Percentiles rank a stretch among this genome's conserved stretches.
These are phyloP conservation scores for Lagenaria siceraria DNA, from an alignment of 306 rosid genomes.

Conservation along the genomic window DNA sequence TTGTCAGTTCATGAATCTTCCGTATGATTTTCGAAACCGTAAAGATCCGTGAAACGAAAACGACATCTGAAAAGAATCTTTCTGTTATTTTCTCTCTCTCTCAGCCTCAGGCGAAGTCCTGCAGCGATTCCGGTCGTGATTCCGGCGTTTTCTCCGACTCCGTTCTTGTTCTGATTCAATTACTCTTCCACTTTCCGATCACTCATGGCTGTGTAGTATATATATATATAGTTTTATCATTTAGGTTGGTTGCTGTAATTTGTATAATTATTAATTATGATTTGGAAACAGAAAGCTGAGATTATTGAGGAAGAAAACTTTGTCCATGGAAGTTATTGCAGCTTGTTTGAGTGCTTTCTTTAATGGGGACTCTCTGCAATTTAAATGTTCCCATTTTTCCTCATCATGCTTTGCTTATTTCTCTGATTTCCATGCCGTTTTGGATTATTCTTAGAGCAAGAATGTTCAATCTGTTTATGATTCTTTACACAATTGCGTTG, in stretches of 20 bases:
- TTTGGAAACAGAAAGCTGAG: neutral
- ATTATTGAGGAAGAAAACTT: neutral
- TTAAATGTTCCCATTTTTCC: neutral
- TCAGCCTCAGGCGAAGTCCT: slow-evolving; percentile 1
- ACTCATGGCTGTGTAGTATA: neutral
- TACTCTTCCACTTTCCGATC: neutral
- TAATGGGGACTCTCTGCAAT: neutral
- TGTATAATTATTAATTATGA: neutral
- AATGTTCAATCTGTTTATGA: neutral
- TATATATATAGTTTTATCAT: too few relatives aligned
- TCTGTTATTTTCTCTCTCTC: neutral
- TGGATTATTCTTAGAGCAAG: neutral
- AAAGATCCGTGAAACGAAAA: neutral
- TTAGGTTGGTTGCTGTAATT: neutral
- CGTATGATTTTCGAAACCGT: neutral
- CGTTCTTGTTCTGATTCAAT: slow-evolving; percentile 7
- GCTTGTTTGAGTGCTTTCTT: neutral
- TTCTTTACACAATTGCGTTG: neutral
- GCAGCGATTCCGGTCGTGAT: neutral
- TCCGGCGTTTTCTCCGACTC: slow-evolving; percentile 13
- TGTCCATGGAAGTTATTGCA: neutral
- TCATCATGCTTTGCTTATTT: neutral
- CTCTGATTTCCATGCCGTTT: neutral
- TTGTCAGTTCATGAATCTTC: neutral
- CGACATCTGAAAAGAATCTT: neutral